Evolutionary conservation across 176 grass and related monocot genomes (phyloP).

Genomic region (Oryza longistaminata): DNA sequence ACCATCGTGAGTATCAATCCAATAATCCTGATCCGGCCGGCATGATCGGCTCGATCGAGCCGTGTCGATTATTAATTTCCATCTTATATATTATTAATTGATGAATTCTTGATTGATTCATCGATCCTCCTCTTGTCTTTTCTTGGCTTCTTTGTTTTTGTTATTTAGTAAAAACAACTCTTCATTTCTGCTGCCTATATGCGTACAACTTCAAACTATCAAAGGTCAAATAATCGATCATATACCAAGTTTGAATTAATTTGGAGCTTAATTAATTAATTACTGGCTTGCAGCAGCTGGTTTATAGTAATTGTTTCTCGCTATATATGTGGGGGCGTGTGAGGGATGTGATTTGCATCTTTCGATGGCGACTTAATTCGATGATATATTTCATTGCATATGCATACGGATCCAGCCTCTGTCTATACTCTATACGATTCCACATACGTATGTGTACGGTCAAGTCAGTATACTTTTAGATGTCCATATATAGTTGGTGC

Average conservation of each 20-base stretch:
- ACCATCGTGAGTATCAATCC: slow-evolving; percentile 54
- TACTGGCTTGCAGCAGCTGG: neutral
- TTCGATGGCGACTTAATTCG: neutral
- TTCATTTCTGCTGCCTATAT: neutral
- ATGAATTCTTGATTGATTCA: neutral
- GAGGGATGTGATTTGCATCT: neutral
- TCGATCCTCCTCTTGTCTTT: neutral
- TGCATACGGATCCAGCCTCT: neutral
- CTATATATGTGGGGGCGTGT: neutral
- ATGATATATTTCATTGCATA: neutral
- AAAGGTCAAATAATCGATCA: neutral
- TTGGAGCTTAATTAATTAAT: neutral
- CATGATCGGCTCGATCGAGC: neutral
- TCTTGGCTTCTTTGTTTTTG: neutral
- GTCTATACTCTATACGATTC: neutral
- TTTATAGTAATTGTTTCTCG: neutral
- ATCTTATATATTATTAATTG: neutral
- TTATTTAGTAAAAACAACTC: neutral
- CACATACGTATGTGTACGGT: neutral
- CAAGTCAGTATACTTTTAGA: neutral
- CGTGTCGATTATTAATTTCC: neutral
- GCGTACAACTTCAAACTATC: neutral
- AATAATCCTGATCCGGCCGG: neutral
- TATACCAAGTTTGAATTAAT: neutral
- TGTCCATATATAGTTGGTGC: no score